Evolutionary conservation across 78 protist species (phyloP), one percentile per base, ranked within the genome.

Genomic region (Emiliania huxleyi): DNA sequence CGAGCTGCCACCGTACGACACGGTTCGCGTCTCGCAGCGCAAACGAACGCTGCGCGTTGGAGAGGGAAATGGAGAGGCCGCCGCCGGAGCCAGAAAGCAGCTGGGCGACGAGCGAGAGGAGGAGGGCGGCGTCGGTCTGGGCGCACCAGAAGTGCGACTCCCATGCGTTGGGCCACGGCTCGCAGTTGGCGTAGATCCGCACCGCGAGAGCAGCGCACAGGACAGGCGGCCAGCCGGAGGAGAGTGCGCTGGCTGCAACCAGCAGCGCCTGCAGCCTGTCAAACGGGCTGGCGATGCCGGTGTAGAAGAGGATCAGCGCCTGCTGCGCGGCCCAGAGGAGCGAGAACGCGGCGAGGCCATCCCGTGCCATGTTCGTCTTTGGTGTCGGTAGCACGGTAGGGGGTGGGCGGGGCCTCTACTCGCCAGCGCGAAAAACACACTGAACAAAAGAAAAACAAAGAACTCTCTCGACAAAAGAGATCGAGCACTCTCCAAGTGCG

Each of bases 81-180:
- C n/a, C n/a, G n/a, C n/a, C n/a, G n/a, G n/a, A n/a, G n/a, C n/a
- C n/a, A n/a, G n/a, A n/a, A n/a, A n/a, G n/a, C n/a, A n/a, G n/a
- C n/a, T n/a, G n/a, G n/a, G n/a, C n/a, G n/a, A n/a, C n/a, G n/a
- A 52, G 15, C 29, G 29, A 8, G 4, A 79, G 87, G 26, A 79
- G 33, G 46, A 43, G 1, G 38, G 35, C 29, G 35, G 12, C 23
- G 49, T 79, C 87, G 23, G 87, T 79, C 49, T 79, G 55, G 42
- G 49, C 87, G 38, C 87, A 79, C 87, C 87, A 79, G 55, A 37
- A 43, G 87, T 79, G 87, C 33, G 87, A 79, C 87, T 79, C 87
- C 87, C 87, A 79, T 18, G 12, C 45, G 5, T 12, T 22, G 87
- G 87, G 87, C 4, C 33, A 79, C 46, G 22, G 33, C 33, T 12